Evolutionary conservation across 768 basidiomycete genomes (phyloP).

Genomic region (Pleurotus tuoliensis): DNA sequence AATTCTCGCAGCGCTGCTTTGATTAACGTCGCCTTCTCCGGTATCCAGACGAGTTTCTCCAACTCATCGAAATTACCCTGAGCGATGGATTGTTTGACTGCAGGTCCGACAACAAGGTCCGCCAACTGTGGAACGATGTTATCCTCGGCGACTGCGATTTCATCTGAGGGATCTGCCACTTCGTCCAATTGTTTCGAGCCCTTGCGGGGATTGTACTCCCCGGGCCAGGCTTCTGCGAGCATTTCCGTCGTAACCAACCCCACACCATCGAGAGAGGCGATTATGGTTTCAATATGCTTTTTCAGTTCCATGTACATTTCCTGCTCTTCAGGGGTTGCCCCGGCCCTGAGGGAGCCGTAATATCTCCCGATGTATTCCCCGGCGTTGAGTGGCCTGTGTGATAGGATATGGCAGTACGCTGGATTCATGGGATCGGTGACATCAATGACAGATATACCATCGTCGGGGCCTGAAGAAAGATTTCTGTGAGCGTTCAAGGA

Average conservation of each 20-base stretch:
- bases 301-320: neutral
- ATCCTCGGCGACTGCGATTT: neutral
- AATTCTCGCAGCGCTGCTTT: slow-evolving; percentile 14
- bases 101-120: slow-evolving; percentile 22
- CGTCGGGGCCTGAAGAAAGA: slow-evolving; percentile 25
- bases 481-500: neutral
- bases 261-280: slow-evolving; percentile 1
- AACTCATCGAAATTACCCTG: slow-evolving; percentile 18
- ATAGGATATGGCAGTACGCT: slow-evolving; percentile 22
- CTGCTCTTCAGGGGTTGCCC: neutral
- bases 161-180: neutral
- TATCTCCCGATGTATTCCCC: slow-evolving; percentile 4
- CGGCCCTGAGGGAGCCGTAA: neutral
- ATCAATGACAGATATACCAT: slow-evolving; percentile 32
- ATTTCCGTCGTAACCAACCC: slow-evolving; percentile 3
- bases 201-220: neutral
- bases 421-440: slow-evolving; percentile 24
- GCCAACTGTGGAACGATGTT: slow-evolving; percentile 19
- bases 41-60: slow-evolving; percentile 24
- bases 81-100: slow-evolving; percentile 20
- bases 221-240: slow-evolving; percentile 6
- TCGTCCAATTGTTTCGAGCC: neutral
- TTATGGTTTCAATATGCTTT: neutral
- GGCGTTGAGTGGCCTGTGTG: neutral
- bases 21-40: slow-evolving; percentile 21